These are phyloP conservation scores for Blastomyces emzantsi DNA, from an alignment of 2,329 filamentous ascomycete species.

Conservation along the genomic window DNA sequence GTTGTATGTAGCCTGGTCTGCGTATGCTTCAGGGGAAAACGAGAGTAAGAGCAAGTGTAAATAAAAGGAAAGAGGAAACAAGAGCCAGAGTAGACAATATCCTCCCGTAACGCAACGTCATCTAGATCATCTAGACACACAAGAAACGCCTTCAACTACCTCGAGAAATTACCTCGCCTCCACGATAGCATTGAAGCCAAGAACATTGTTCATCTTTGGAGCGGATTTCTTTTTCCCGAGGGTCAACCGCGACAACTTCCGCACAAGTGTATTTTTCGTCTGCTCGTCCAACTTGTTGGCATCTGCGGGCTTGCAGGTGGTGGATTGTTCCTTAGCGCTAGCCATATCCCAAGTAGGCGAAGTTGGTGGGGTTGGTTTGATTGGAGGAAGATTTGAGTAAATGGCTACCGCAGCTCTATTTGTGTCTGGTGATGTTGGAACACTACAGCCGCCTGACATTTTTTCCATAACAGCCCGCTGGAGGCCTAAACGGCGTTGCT, in stretches of 20 bases:
- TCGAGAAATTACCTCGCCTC: neutral
- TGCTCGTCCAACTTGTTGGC: neutral
- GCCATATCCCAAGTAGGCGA: neutral
- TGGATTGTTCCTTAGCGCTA: neutral
- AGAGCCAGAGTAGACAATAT: neutral
- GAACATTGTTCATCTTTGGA: neutral
- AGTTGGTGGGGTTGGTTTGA: neutral
- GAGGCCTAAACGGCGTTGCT: constrained; percentile 1
- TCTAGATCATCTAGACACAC: neutral
- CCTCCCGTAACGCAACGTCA: too few species aligned
- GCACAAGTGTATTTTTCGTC: neutral
- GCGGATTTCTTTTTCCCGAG: neutral
- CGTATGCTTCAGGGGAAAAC: neutral
- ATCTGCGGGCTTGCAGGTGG: neutral
- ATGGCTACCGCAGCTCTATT: neutral
- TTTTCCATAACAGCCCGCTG: constrained; percentile 4
- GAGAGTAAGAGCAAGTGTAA: neutral
- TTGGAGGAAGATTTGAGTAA: neutral
- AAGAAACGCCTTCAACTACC: too few species aligned
- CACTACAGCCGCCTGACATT: neutral
- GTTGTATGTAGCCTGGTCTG: neutral
- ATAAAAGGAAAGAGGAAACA: neutral
- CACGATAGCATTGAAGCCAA: neutral
- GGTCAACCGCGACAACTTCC: neutral
- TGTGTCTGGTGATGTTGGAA: neutral